These are phyloP conservation scores for Comarum palustre DNA, from an alignment of 306 rosid species.

Conservation along the genomic window DNA sequence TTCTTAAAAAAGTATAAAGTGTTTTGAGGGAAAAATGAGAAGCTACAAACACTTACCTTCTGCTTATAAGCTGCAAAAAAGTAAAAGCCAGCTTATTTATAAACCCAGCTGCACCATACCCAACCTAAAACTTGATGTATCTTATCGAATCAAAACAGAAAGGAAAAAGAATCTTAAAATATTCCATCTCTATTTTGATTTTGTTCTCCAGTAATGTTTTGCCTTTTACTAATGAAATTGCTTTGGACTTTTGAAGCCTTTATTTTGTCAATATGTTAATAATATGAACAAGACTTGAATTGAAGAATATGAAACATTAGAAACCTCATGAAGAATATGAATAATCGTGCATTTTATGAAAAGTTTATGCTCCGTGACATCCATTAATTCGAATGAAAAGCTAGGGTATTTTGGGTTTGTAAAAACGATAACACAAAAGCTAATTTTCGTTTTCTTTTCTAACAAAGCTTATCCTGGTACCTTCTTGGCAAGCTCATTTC, in stretches of 20 bases:
- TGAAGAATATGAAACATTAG: constrained; percentile 19
- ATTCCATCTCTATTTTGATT: neutral
- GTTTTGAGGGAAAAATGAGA: too few relatives aligned
- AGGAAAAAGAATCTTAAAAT: neutral
- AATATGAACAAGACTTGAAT: constrained; percentile 19
- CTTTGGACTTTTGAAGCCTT: constrained; percentile 21
- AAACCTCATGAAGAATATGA: constrained; percentile 27
- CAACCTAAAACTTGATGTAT: neutral
- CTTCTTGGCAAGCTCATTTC: neutral
- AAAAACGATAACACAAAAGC: neutral
- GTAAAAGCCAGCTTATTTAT: too few relatives aligned
- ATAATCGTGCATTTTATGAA: constrained; percentile 26
- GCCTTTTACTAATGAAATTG: constrained; percentile 29
- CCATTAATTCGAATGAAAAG: neutral
- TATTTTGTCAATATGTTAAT: constrained; percentile 22
- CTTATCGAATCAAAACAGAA: neutral
- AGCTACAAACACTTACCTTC: too few relatives aligned
- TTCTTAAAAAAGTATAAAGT: too few relatives aligned
- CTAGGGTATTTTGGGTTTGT: neutral
- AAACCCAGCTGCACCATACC: too few relatives aligned
- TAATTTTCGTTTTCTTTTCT: neutral
- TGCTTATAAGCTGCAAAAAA: too few relatives aligned
- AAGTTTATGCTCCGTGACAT: neutral
- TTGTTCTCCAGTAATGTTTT: constrained; percentile 27
- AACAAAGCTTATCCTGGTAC: neutral